Conservation (phyloP, 805 yeast species). For the Maudiozyma bulderi region DNA sequence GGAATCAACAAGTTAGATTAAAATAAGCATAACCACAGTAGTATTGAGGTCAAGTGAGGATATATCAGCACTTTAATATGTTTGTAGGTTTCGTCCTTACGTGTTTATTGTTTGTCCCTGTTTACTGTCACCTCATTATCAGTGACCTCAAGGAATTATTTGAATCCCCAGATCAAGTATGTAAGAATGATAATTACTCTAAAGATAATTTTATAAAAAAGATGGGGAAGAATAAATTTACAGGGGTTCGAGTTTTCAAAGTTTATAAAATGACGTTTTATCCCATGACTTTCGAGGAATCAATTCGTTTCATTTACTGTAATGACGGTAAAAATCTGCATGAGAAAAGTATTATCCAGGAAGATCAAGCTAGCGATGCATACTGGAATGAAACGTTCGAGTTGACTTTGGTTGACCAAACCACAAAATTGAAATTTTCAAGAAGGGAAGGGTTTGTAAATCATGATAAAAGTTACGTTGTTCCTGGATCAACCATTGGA, state of each 20-base stretch:
- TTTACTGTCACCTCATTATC: neutral
- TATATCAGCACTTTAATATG: too few relatives aligned
- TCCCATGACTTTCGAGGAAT: conserved; percentile 33
- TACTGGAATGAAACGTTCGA: conserved; percentile 44
- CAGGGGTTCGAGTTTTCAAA: conserved; percentile 49
- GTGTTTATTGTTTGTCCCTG: too few relatives aligned
- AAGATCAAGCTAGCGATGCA: conserved; percentile 28
- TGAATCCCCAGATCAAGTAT: neutral
- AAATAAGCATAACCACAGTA: too few relatives aligned
- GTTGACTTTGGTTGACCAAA: conserved; percentile 18
- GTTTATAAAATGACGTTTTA: conserved; percentile 35
- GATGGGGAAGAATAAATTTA: conserved; percentile 22
- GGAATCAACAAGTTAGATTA: too few relatives aligned
- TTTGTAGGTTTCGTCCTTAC: too few relatives aligned
- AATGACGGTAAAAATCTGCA: conserved; percentile 38
- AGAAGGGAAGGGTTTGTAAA: conserved; percentile 45
- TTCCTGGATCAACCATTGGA: conserved; percentile 55
- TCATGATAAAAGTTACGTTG: conserved; percentile 36
- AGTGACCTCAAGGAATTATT: neutral
- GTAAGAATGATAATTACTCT: conserved; percentile 27
- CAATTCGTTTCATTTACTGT: conserved; percentile 43
- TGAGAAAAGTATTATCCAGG: conserved; percentile 30
- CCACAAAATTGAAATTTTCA: conserved; percentile 47
- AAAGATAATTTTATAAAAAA: conserved; percentile 47
- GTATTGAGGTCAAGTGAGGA: too few relatives aligned